Conservation (phyloP, 768 basidiomycete species). For the Lactarius deliciosus region DNA sequence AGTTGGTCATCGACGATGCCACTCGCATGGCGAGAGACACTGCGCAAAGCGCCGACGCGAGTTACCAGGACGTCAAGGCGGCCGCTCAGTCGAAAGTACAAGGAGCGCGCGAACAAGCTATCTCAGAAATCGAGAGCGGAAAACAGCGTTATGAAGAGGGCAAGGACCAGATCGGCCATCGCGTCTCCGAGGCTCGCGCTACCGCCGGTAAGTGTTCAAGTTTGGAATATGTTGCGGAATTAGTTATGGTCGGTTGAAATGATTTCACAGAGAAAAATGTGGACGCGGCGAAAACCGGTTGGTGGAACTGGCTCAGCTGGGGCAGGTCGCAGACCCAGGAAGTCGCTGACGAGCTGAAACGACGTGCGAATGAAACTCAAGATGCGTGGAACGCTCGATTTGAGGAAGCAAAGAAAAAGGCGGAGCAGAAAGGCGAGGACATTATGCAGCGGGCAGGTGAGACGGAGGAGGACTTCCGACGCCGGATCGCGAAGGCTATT, state of each 20-base stretch:
- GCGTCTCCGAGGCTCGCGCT: conserved; percentile 1
- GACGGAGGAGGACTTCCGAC: conserved; percentile 27
- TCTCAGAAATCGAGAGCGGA: conserved; percentile 17
- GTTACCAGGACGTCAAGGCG: conserved; percentile 17
- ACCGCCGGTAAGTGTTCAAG: conserved; percentile 11
- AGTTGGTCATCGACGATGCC: conserved; percentile 1
- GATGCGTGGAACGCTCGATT: conserved; percentile 21
- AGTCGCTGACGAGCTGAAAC: conserved; percentile 22
- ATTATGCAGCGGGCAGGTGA: conserved; percentile 20
- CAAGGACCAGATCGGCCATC: conserved; percentile 10
- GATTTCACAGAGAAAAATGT: conserved; percentile 11
- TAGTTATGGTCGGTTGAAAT: too few species aligned
- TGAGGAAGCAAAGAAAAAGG: conserved; percentile 25
- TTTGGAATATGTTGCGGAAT: background rate
- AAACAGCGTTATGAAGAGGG: conserved; percentile 15
- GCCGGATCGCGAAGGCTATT: conserved; percentile 24
- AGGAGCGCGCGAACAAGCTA: conserved; percentile 3
- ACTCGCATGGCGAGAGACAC: conserved; percentile 1
- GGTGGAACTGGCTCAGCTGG: conserved; percentile 24
- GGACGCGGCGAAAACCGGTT: conserved; percentile 20
- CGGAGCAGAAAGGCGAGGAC: conserved; percentile 24
- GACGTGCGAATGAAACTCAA: conserved; percentile 22
- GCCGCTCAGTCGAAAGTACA: conserved; percentile 10
- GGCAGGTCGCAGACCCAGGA: conserved; percentile 19
- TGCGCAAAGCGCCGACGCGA: conserved; percentile 5